Evolutionary conservation across 2,329 filamentous ascomycete species (phyloP).

Genomic region (Ophiostoma pallidulum): DNA sequence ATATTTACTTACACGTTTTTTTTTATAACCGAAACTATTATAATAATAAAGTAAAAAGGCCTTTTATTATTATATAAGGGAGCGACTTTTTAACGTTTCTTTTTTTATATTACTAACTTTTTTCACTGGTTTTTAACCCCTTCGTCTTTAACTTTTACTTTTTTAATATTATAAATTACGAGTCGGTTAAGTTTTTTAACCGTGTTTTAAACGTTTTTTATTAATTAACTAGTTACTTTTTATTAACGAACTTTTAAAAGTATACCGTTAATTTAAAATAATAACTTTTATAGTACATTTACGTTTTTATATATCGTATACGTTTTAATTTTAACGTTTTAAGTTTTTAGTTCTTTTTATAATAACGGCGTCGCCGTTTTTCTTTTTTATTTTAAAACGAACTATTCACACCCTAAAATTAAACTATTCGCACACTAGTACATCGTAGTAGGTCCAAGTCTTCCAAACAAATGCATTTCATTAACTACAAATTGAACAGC

Average conservation of each 20-base stretch:
- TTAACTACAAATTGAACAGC: too few species aligned
- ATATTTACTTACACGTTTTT: neutral
- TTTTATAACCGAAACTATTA: neutral
- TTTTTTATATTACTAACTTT: neutral
- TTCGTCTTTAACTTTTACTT: neutral
- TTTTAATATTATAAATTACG: neutral
- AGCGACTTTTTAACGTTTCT: too few species aligned
- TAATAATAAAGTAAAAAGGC: neutral
- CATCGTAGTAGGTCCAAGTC: too few species aligned
- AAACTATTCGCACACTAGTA: too few species aligned
- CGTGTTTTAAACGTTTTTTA: neutral
- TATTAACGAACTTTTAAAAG: too few species aligned
- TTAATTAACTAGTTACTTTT: neutral
- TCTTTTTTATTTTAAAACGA: too few species aligned
- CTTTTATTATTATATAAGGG: neutral
- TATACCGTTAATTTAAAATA: too few species aligned
- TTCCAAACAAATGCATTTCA: too few species aligned
- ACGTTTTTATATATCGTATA: neutral
- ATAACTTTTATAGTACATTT: neutral
- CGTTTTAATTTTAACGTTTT: neutral
- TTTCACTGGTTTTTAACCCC: neutral
- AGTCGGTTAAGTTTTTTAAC: neutral
- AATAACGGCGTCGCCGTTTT: too few species aligned
- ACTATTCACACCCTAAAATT: neutral
- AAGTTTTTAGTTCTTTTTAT: neutral